Percentiles rank a stretch among this genome's conserved stretches.
These are phyloP conservation scores for Diaporthe citrichinensis DNA, from an alignment of 2,329 filamentous ascomycete species.

Conservation along the genomic window DNA sequence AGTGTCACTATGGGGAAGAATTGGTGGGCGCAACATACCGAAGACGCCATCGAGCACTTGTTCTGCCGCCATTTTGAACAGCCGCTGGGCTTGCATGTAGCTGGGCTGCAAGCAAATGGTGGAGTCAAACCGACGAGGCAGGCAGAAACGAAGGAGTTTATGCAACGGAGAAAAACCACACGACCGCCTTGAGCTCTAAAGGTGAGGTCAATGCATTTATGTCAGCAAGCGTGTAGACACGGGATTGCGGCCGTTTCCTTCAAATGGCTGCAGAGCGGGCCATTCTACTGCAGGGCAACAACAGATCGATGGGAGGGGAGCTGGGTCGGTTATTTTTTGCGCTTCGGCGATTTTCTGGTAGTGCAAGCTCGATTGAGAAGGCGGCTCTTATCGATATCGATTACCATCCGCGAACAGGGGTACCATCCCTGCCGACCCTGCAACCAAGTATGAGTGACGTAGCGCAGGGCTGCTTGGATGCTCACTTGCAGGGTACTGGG, in stretches of 20 bases:
- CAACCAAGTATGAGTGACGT: not conserved
- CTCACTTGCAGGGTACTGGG: slow-evolving; percentile 15
- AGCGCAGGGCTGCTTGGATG: not conserved
- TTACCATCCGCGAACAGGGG: not conserved
- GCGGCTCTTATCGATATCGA: slow-evolving; percentile 16
- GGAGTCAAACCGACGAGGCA: not conserved
- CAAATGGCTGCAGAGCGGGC: slow-evolving; percentile 18
- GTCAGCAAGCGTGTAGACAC: not conserved
- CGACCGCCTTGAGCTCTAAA: not conserved
- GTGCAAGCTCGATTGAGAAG: not conserved
- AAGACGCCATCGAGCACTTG: slow-evolving; percentile 70
- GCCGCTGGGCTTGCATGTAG: slow-evolving; percentile 43
- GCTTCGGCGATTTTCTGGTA: slow-evolving; percentile 30
- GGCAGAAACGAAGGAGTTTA: not conserved
- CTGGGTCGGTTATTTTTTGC: slow-evolving; percentile 34
- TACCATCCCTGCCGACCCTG: not conserved
- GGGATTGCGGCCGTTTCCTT: not conserved
- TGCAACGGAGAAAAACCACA: not conserved
- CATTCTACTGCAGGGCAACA: not conserved
- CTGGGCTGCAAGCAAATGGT: slow-evolving; percentile 6
- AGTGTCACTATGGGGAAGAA: not conserved
- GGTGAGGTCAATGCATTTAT: not conserved
- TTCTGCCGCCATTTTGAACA: slow-evolving; percentile 67
- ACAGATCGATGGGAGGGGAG: not conserved
- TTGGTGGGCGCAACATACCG: slow-evolving; percentile 56